Evolutionary conservation across 2,329 filamentous ascomycete species (phyloP).

Genomic region (Teratosphaeriaceae sp.): DNA sequence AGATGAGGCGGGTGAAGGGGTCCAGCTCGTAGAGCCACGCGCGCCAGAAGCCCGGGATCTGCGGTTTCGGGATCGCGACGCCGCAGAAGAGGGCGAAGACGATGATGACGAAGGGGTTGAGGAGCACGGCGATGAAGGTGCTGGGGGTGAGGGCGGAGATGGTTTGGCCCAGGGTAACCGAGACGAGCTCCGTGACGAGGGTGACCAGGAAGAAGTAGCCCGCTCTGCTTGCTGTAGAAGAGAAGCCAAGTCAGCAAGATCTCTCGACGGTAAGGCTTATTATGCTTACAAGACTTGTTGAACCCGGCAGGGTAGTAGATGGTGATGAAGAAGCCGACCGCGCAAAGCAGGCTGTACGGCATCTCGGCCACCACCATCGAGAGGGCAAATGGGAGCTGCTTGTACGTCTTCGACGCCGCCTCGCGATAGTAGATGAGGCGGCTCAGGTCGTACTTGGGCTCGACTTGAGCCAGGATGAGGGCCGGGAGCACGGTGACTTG

Average conservation of each 20-base stretch:
- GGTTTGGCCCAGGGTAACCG: slow-evolving; percentile 70
- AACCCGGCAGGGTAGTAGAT: slow-evolving; percentile 82
- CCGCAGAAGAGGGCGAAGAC: slow-evolving; percentile 82
- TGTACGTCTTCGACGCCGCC: slow-evolving; percentile 79
- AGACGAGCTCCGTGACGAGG: slow-evolving; percentile 76
- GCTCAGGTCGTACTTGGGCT: slow-evolving; percentile 75
- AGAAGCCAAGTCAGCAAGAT: neutral
- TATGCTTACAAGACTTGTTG: slow-evolving; percentile 31
- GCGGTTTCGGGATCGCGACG: slow-evolving; percentile 70
- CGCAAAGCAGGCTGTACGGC: slow-evolving; percentile 75
- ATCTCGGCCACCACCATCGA: slow-evolving; percentile 78
- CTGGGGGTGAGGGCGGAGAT: slow-evolving; percentile 71
- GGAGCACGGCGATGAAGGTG: slow-evolving; percentile 69
- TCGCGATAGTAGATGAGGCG: slow-evolving; percentile 82
- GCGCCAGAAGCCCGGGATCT: slow-evolving; percentile 74
- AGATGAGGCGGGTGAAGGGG: slow-evolving; percentile 75
- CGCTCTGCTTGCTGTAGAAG: slow-evolving; percentile 38
- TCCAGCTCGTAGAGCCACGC: slow-evolving; percentile 77
- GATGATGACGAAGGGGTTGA: slow-evolving; percentile 78
- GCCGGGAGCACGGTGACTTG: slow-evolving; percentile 77
- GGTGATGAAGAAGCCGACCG: slow-evolving; percentile 72
- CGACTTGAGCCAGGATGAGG: slow-evolving; percentile 75
- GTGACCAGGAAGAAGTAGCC: slow-evolving; percentile 86
- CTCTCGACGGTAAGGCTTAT: neutral
- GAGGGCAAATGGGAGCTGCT: slow-evolving; percentile 67